phyloP scores from a whole-genome alignment of 192 early-diverging fungal species.

The Mortierella claussenii region DNA sequence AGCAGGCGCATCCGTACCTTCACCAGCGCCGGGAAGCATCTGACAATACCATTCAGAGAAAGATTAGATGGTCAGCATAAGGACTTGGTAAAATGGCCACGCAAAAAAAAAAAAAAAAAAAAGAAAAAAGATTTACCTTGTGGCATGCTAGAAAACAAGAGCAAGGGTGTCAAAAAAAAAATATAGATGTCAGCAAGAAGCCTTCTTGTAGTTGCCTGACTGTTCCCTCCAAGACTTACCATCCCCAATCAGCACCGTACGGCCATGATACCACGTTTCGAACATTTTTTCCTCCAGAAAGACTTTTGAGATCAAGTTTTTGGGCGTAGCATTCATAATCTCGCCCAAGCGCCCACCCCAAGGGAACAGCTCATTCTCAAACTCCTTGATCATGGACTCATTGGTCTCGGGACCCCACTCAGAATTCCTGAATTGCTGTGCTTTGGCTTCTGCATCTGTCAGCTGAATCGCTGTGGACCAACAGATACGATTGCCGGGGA shows the following conservation, averaged over 20 bases:
- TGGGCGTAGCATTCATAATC: conserved; percentile 21
- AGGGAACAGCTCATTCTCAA: background rate
- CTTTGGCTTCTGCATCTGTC: background rate
- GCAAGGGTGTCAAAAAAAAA: too few species aligned
- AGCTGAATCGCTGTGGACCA: conserved; percentile 10
- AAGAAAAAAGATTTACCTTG: background rate
- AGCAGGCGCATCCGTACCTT: too few species aligned
- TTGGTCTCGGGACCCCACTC: conserved; percentile 25
- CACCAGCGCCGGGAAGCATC: background rate
- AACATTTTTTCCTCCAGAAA: conserved; percentile 40
- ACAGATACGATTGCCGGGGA: conserved; percentile 16
- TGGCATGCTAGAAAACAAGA: background rate
- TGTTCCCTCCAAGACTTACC: conserved; percentile 3
- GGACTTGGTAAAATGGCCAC: background rate
- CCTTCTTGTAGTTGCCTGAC: too few species aligned
- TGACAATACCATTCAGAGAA: background rate
- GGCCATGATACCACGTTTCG: conserved; percentile 28
- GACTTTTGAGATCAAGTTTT: conserved; percentile 28
- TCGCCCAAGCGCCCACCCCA: conserved; percentile 24
- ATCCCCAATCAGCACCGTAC: conserved; percentile 27
- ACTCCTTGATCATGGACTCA: conserved; percentile 11
- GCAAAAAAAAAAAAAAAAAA: background rate
- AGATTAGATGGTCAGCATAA: too few species aligned
- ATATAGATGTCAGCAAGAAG: too few species aligned
- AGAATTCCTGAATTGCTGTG: conserved; percentile 6